phyloP scores from a whole-genome alignment of 495 filamentous ascomycete species.

The Neurospora sp. region DNA sequence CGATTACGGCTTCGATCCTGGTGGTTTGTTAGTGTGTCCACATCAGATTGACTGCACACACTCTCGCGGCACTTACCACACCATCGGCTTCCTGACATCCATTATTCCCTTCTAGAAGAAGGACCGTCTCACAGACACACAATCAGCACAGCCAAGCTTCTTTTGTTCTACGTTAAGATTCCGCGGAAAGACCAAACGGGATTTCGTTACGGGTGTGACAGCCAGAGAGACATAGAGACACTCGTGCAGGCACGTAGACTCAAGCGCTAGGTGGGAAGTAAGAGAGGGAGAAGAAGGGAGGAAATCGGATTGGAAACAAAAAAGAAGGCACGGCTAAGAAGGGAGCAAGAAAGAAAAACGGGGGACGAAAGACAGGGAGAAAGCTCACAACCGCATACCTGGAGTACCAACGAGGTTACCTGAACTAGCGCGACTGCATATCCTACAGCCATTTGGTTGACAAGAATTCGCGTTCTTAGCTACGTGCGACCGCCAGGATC shows the following conservation, averaged over 20 bases:
- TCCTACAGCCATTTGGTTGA: no score
- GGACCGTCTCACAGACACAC: not conserved
- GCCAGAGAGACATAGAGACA: not conserved
- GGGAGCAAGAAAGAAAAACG: no score
- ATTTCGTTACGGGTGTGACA: not conserved
- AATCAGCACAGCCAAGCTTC: not conserved
- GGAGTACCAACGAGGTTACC: no score
- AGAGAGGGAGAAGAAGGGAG: not conserved
- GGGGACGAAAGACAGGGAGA: no score
- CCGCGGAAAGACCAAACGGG: not conserved
- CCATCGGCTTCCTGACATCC: not conserved
- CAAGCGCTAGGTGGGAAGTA: not conserved
- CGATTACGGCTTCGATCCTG: not conserved
- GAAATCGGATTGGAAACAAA: no score
- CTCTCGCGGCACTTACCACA: not conserved
- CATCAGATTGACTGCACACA: not conserved
- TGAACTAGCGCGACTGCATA: no score
- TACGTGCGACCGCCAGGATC: no score
- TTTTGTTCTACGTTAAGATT: not conserved
- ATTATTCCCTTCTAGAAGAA: not conserved
- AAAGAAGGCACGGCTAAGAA: no score
- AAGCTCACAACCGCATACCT: no score
- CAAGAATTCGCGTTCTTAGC: no score
- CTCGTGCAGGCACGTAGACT: not conserved
- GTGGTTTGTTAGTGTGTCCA: not conserved